Evolutionary conservation across 2,329 filamentous ascomycete genomes (phyloP).

Genomic region (Cadophora gregata): DNA sequence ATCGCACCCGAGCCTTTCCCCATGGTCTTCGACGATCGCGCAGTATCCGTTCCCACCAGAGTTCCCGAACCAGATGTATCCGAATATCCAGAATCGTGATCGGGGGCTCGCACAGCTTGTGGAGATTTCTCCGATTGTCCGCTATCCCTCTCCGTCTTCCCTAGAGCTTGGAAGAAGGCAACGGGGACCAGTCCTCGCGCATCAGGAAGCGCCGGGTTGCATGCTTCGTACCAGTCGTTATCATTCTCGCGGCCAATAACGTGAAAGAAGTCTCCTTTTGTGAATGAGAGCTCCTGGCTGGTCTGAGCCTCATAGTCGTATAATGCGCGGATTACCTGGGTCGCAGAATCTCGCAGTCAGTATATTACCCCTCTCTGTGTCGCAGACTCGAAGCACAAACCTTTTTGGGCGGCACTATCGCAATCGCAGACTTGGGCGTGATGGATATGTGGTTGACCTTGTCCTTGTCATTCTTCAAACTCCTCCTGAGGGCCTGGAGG

Average conservation of each 20-base stretch:
- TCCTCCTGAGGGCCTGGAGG: conserved; percentile 65
- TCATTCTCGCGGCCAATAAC: conserved; percentile 97
- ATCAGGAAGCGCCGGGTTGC: conserved; percentile 87
- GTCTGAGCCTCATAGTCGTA: conserved; percentile 87
- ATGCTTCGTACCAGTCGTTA: conserved; percentile 96
- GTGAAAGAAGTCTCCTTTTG: conserved; percentile 96
- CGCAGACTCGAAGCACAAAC: conserved; percentile 49
- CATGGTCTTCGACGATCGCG: conserved; percentile 47
- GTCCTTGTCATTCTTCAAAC: conserved; percentile 74
- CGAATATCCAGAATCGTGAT: conserved; percentile 92
- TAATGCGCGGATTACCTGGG: conserved; percentile 94
- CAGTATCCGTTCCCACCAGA: conserved; percentile 45
- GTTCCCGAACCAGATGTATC: conserved; percentile 53
- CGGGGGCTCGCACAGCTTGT: conserved; percentile 63
- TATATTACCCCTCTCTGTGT: not conserved
- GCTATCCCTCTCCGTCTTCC: conserved; percentile 91
- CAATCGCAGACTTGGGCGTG: conserved; percentile 71
- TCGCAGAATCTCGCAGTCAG: conserved; percentile 21
- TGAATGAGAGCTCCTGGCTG: conserved; percentile 84
- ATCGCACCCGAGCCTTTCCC: conserved; percentile 77
- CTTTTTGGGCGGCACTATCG: conserved; percentile 76
- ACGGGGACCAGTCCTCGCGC: conserved; percentile 93
- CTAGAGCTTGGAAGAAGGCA: conserved; percentile 89
- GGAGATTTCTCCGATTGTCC: conserved; percentile 66
- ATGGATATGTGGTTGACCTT: conserved; percentile 69